Evolutionary conservation across 2,329 filamentous ascomycete genomes (phyloP), one percentile per base, ranked within the genome.

Genomic region (Metarhizium guizhouense): DNA sequence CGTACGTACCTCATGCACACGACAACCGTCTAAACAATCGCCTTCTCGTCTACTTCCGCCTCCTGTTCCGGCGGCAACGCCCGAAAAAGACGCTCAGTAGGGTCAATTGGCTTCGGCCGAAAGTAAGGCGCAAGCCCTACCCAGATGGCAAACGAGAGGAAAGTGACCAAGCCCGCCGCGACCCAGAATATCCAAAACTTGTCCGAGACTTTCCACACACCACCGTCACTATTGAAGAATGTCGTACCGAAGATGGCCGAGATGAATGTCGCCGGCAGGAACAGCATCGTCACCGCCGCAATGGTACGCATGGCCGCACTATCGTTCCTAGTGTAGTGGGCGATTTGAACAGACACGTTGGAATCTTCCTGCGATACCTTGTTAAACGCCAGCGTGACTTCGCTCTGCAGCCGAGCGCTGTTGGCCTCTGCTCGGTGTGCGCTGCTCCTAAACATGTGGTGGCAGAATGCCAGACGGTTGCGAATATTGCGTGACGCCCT

Each of bases 311-410:
- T 80, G 1, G 76, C 72, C 0, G 73, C 67, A 57, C 76, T 79
- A 53, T 82, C 80, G 0, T 57, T 57, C n/a, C 72, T 69, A 0
- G 74, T 68, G 0, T 72, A 70, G 10, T 64, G 65, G 0, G 71
- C 70, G 8, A 79, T 74, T 8, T 69, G 53, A 2, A 78, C 66
- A 0, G 73, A 70, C 0, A 68, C 61, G 0, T 60, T 57, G 0
- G 74, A 65, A 51, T 77, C 73, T 40, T 72, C 63, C 57, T 77
- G 73, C 0, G 74, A 69, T 0, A 76, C 72, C 0, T 61, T 68
- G 58, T 78, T 74, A 63, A 75, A 79, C 0, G 71, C 62, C 58
- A 86, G 70, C 56, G 83, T 67, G 67, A 85, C 73, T 75, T 85
- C 65, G 69, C 84, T 66, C 65, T 78, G 52, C 63, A 86, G 68